Evolutionary conservation across 768 basidiomycete species (phyloP).

Genomic region (Boletus vermiculosoides): DNA sequence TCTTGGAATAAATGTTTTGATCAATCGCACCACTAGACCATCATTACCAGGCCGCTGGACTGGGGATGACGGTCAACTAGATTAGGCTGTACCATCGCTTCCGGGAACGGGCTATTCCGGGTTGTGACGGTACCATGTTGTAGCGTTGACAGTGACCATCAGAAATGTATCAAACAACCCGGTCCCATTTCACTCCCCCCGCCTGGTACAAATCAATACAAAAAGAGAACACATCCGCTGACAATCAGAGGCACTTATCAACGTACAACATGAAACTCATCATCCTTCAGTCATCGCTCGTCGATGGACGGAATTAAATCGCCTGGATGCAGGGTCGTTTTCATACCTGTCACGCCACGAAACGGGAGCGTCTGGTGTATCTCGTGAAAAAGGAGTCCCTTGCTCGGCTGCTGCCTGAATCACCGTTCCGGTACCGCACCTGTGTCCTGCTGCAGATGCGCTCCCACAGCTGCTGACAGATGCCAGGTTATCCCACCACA

Average conservation of each 20-base stretch:
- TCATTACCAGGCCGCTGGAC: not conserved
- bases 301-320: not conserved
- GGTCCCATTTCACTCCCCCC: not conserved
- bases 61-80: not conserved
- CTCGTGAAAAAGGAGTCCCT: not conserved
- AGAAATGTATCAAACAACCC: not conserved
- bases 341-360: constrained; percentile 25
- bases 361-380: not conserved
- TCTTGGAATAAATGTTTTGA: not conserved
- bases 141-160: not conserved
- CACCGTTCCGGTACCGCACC: not conserved
- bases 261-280: not conserved
- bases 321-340: constrained; percentile 22
- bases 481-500: constrained; percentile 10
- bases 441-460: not conserved
- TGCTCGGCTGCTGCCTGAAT: not conserved
- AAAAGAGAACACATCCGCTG: not conserved
- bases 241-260: not conserved
- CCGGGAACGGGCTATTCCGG: no score
- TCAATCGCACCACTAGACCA: no score
- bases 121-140: no score
- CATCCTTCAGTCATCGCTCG: constrained; percentile 11
- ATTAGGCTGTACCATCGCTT: not conserved
- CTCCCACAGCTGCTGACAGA: not conserved
- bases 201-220: constrained; percentile 17